A percentile compares a stretch with the other conserved stretches of the same genome.
Conservation (phyloP, 257 asterid genomes). For the Prunella vulgaris region DNA sequence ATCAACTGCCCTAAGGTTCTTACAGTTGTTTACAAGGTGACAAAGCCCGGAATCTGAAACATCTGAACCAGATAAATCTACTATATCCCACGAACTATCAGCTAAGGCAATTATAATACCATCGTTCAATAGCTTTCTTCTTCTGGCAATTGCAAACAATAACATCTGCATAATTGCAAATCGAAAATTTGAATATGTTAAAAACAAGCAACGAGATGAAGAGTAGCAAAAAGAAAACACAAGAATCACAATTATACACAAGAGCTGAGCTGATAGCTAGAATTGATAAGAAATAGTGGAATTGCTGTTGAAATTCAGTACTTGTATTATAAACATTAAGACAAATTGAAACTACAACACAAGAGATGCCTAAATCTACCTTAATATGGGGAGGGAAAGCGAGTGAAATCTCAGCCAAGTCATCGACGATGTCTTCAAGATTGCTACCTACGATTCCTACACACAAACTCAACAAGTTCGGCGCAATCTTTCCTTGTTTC, state of each 20-base stretch:
- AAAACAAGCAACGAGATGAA: neutral
- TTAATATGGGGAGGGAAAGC: conserved; percentile 64
- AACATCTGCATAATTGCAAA: conserved; percentile 45
- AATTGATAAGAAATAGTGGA: neutral
- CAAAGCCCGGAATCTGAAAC: conserved; percentile 73
- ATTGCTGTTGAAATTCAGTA: neutral
- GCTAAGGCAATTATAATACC: conserved; percentile 58
- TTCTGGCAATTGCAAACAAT: conserved; percentile 78
- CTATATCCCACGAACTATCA: conserved; percentile 73
- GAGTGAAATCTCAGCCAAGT: conserved; percentile 56
- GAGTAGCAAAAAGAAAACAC: neutral
- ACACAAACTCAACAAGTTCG: conserved; percentile 80
- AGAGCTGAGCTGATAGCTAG: neutral
- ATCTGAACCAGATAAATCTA: conserved; percentile 77
- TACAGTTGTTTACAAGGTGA: conserved; percentile 48
- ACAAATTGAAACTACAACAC: neutral
- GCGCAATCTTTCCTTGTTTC: conserved; percentile 45
- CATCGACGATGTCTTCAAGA: conserved; percentile 78
- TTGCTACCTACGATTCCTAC: conserved; percentile 76
- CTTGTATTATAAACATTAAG: neutral
- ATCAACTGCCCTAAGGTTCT: conserved; percentile 61
- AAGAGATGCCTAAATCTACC: conserved; percentile 28
- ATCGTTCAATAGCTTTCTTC: conserved; percentile 76
- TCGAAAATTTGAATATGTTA: neutral
- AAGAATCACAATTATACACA: neutral